Conservation (phyloP, 306 rosid species). For the Quercus variabilis region DNA sequence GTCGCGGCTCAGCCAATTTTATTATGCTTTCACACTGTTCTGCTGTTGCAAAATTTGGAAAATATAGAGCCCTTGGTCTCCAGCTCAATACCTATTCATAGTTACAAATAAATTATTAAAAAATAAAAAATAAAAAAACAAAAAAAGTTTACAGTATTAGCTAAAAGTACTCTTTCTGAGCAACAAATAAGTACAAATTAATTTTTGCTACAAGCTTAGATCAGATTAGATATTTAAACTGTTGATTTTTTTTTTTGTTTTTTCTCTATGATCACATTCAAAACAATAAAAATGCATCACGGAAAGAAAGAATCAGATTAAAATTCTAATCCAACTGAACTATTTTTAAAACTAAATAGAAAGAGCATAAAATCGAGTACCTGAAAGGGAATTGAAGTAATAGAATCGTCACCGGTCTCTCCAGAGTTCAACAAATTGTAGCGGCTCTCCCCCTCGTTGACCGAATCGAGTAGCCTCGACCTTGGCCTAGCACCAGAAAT, state of each 20-base stretch:
- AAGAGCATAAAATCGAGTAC: conserved; percentile 30
- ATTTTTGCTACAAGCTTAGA: background rate
- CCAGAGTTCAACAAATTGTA: conserved; percentile 45
- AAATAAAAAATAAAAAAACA: background rate
- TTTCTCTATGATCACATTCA: background rate
- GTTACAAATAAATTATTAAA: background rate
- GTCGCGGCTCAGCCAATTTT: conserved; percentile 45
- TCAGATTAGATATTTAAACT: background rate
- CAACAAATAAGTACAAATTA: conserved; percentile 1
- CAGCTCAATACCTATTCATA: conserved; percentile 72
- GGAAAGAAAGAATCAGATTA: background rate
- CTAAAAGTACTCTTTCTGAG: background rate
- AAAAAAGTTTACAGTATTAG: background rate
- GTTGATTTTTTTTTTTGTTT: no score
- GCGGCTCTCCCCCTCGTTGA: conserved; percentile 27
- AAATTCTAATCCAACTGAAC: conserved; percentile 11
- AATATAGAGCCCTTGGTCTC: conserved; percentile 74
- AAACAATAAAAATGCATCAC: conserved; percentile 10
- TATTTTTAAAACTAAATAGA: background rate
- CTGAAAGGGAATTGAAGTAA: conserved; percentile 86
- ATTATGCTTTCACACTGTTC: conserved; percentile 71
- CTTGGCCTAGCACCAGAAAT: conserved; percentile 31
- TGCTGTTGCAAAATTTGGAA: conserved; percentile 82
- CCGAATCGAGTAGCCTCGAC: conserved; percentile 46
- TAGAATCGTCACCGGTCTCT: conserved; percentile 65